These are phyloP conservation scores for Yamadazyma siamensis DNA, from an alignment of 1,139 yeast genomes.

Conservation along the genomic window DNA sequence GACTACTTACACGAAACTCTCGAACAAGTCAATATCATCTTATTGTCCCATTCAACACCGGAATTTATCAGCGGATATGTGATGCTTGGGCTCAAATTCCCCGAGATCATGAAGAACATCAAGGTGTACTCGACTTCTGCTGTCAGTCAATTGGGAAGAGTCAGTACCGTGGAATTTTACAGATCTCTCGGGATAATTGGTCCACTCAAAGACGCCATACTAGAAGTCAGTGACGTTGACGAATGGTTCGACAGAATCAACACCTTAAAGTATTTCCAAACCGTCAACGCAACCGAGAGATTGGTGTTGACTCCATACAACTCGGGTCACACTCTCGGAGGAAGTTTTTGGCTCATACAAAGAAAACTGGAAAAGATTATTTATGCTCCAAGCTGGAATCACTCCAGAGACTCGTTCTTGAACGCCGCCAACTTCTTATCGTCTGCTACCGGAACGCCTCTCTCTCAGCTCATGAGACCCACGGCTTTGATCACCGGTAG, in stretches of 20 bases:
- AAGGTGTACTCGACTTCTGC: conserved; percentile 89
- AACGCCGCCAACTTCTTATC: conserved; percentile 73
- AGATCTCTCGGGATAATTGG: conserved; percentile 73
- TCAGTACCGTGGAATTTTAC: conserved; percentile 79
- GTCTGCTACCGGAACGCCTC: conserved; percentile 45
- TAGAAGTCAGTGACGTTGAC: conserved; percentile 77
- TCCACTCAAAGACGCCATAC: conserved; percentile 56
- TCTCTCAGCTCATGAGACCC: conserved; percentile 70
- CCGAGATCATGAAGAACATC: conserved; percentile 56
- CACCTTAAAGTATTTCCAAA: conserved; percentile 76
- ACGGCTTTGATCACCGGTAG: conserved; percentile 81
- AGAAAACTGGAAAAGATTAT: conserved; percentile 74
- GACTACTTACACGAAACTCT: conserved; percentile 43
- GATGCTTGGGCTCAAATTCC: conserved; percentile 58
- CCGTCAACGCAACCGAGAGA: conserved; percentile 56
- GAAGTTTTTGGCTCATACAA: conserved; percentile 78
- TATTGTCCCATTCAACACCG: conserved; percentile 83
- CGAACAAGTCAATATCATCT: conserved; percentile 58
- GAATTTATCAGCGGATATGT: conserved; percentile 82
- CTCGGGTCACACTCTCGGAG: conserved; percentile 94
- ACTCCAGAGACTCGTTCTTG: conserved; percentile 80
- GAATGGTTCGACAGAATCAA: conserved; percentile 68
- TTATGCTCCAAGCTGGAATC: conserved; percentile 95
- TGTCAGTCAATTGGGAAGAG: conserved; percentile 79
- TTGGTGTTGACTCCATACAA: conserved; percentile 76